Evolutionary conservation across 495 filamentous ascomycete species (phyloP).

Genomic region (Tuber calosporum): DNA sequence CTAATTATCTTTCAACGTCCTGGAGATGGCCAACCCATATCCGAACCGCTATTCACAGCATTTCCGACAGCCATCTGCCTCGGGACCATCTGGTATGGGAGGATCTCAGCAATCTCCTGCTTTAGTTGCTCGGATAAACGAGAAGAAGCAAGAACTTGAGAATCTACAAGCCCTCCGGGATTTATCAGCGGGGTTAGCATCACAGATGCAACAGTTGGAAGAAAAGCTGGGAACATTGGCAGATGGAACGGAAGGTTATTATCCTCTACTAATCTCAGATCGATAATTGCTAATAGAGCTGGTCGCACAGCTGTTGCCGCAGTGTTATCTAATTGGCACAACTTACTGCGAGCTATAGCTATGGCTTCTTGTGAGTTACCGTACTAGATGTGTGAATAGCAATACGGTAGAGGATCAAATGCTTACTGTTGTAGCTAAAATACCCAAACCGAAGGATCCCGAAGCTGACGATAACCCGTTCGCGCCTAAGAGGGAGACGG

Average conservation of each 20-base stretch:
- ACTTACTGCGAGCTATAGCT: slow-evolving; percentile 83
- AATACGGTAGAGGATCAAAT: background rate
- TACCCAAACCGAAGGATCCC: slow-evolving; percentile 53
- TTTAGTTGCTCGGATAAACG: slow-evolving; percentile 76
- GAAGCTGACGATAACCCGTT: slow-evolving; percentile 39
- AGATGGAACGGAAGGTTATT: slow-evolving; percentile 81
- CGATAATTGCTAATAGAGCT: slow-evolving; percentile 23
- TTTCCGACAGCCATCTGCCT: slow-evolving; percentile 55
- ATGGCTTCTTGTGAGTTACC: slow-evolving; percentile 84
- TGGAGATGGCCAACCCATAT: slow-evolving; percentile 25
- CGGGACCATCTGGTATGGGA: slow-evolving; percentile 32
- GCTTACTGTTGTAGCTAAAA: slow-evolving; percentile 48
- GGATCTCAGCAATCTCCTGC: slow-evolving; percentile 64
- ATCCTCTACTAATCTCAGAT: slow-evolving; percentile 5
- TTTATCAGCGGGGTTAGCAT: slow-evolving; percentile 75
- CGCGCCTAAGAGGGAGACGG: slow-evolving; percentile 36
- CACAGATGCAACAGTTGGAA: slow-evolving; percentile 85
- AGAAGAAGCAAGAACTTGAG: slow-evolving; percentile 89
- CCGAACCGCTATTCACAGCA: slow-evolving; percentile 54
- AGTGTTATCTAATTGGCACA: slow-evolving; percentile 92
- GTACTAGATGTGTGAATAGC: slow-evolving; percentile 6
- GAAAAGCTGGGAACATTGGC: slow-evolving; percentile 79
- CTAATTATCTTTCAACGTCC: background rate
- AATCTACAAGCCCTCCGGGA: slow-evolving; percentile 80
- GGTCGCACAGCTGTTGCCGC: slow-evolving; percentile 67